These are phyloP conservation scores for Orbilia oligospora DNA, from an alignment of 2,329 filamentous ascomycete species.

Conservation along the genomic window DNA sequence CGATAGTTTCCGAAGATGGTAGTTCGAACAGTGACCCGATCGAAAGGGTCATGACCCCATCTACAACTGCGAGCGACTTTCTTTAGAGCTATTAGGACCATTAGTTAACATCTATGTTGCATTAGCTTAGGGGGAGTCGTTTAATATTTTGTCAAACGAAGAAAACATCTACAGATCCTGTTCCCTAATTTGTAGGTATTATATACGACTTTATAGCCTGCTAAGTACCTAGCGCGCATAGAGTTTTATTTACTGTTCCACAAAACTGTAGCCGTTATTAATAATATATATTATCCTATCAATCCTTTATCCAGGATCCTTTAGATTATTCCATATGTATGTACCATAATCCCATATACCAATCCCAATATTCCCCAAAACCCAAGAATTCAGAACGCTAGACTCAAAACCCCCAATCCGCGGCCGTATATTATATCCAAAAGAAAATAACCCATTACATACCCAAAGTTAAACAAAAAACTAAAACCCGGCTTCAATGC, in stretches of 20 bases:
- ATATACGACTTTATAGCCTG: no score
- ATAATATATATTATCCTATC: background rate
- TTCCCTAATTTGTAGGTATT: no score
- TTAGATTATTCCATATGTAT: background rate
- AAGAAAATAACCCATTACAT: background rate
- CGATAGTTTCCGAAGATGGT: no score
- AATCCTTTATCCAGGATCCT: background rate
- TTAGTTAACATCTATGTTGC: no score
- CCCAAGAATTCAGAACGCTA: background rate
- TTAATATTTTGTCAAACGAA: no score
- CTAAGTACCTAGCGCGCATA: no score
- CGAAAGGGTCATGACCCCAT: background rate
- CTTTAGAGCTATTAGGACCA: background rate
- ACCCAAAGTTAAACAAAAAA: background rate
- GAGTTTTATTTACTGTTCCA: background rate
- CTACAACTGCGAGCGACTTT: background rate
- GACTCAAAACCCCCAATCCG: background rate
- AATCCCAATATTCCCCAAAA: background rate
- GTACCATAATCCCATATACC: background rate
- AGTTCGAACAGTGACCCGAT: background rate
- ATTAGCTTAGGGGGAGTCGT: no score
- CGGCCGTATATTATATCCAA: background rate
- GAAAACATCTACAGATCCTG: no score
- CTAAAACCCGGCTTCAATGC: background rate
- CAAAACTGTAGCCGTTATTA: background rate